Evolutionary conservation across 2,329 filamentous ascomycete genomes (phyloP).

Genomic region (Aspergillus texensis): DNA sequence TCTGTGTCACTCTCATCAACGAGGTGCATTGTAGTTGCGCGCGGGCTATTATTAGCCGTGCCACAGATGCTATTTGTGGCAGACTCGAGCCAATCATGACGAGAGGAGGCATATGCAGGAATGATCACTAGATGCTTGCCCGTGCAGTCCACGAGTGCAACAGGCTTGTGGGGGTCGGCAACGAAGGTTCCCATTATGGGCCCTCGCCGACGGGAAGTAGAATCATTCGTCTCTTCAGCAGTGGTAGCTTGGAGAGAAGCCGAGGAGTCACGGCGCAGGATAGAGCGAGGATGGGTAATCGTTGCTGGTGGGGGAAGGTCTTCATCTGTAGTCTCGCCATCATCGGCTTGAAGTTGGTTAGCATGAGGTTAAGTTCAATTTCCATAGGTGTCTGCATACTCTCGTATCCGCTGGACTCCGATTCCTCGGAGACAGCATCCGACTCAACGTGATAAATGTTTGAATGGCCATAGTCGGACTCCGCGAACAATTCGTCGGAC

Average conservation of each 20-base stretch:
- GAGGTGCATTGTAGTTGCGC: slow-evolving; percentile 41
- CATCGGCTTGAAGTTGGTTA: slow-evolving; percentile 57
- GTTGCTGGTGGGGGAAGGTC: slow-evolving; percentile 53
- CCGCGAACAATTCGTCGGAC: slow-evolving; percentile 43
- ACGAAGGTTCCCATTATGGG: slow-evolving; percentile 52
- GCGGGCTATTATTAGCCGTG: slow-evolving; percentile 48
- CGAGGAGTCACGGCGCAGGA: slow-evolving; percentile 53
- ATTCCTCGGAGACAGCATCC: slow-evolving; percentile 40
- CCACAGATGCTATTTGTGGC: slow-evolving; percentile 44
- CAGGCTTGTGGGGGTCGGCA: slow-evolving; percentile 51
- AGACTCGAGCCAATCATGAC: slow-evolving; percentile 50
- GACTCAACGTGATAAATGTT: slow-evolving; percentile 51
- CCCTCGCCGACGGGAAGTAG: slow-evolving; percentile 44
- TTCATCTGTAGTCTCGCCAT: slow-evolving; percentile 64
- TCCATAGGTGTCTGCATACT: slow-evolving; percentile 50
- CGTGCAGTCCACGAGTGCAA: slow-evolving; percentile 51
- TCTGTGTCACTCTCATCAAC: slow-evolving; percentile 51
- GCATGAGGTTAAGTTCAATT: slow-evolving; percentile 35
- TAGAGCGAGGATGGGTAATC: slow-evolving; percentile 51
- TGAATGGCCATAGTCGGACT: slow-evolving; percentile 42
- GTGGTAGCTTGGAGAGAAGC: slow-evolving; percentile 46
- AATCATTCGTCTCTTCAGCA: slow-evolving; percentile 39
- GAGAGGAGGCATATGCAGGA: slow-evolving; percentile 49
- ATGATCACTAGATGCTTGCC: slow-evolving; percentile 53
- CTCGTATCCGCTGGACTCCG: slow-evolving; percentile 58